Conservation (phyloP, 2,329 filamentous ascomycete genomes). For the Cercospora citrullina region DNA sequence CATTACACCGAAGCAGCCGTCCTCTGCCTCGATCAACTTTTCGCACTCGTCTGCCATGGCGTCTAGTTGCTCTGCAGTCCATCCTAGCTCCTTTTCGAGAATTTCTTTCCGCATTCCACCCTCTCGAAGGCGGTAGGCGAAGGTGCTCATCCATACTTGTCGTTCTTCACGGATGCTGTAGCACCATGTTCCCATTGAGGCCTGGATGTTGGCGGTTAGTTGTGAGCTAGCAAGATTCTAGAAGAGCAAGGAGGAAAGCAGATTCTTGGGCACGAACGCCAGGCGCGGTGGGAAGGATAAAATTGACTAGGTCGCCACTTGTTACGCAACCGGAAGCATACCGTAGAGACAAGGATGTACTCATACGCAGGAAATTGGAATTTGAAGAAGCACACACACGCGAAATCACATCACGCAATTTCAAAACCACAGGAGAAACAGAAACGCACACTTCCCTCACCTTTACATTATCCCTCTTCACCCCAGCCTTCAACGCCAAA, state of each 20-base stretch:
- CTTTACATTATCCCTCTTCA: slow-evolving; percentile 42
- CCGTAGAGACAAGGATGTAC: too few species aligned
- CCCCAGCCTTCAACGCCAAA: slow-evolving; percentile 43
- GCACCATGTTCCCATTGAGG: slow-evolving; percentile 45
- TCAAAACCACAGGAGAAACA: background rate
- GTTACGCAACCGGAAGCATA: too few species aligned
- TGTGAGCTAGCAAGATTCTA: too few species aligned
- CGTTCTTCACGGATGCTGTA: slow-evolving; percentile 44
- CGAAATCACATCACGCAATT: background rate
- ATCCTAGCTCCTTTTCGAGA: slow-evolving; percentile 38
- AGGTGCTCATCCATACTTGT: slow-evolving; percentile 42
- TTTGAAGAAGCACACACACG: too few species aligned
- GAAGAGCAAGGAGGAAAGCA: too few species aligned
- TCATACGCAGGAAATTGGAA: too few species aligned
- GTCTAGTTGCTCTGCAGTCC: slow-evolving; percentile 44
- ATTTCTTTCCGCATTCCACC: slow-evolving; percentile 38
- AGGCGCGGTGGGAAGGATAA: too few species aligned
- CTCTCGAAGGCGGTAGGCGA: slow-evolving; percentile 27
- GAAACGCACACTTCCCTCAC: background rate
- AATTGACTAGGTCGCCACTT: too few species aligned
- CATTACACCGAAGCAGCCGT: slow-evolving; percentile 46
- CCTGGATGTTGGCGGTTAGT: slow-evolving; percentile 8
- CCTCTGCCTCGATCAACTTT: slow-evolving; percentile 45
- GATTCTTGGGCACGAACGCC: too few species aligned
- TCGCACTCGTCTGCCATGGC: slow-evolving; percentile 43